Base-by-base conservation (phyloP, 345 rosid species). In the Eucalyptus cloeziana region DNA sequence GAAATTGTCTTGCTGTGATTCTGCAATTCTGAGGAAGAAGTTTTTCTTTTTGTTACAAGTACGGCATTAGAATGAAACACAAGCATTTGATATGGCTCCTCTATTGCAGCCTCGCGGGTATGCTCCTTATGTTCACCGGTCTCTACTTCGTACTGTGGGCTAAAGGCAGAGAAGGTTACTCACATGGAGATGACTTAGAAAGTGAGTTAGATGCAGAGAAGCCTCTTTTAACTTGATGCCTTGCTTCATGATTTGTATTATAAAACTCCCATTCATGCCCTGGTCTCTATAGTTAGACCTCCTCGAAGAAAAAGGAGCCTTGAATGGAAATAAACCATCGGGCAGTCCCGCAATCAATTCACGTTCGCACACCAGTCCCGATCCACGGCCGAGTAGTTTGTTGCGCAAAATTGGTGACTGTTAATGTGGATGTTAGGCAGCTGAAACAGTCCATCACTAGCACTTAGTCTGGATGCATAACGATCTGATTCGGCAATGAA, bases 131-230 rank as follows among this genome's bases (percentile, higher is more conserved):
- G 99, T 98, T 98, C 91, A 64, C 88, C 6, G 99, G 99, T 49
- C 95, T 97, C 50, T 98, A 98, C 93, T 92, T 94, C 40, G 97
- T 98, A 89, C 91, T 98, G 21, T 98, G 99, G 99, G 98, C 98
- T 14, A 98, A 98, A 93, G 94, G 96, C 56, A 98, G 95, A 94
- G 99, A 96, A 94, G 90, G 87, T 9, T 89, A 67, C 90, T 79
- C 86, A 13, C 69, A 58, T 25, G 89, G 22, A 5, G 92, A 92
- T 60, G 33, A 81, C 87, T 62, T 91, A 54, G 95, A 90, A 89
- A 90, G 96, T 90, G 96, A 96, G 94, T 92, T 69, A 79, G 95
- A 95, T 80, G 49, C 93, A 44, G 90, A 91, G 95, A 95, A 94
- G 93, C 99, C 97, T 94, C 99, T 97, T 27, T 87, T 98, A 88